Conservation (phyloP, 176 grass and related monocot species). For the Ampelocalamus luodianensis region DNA sequence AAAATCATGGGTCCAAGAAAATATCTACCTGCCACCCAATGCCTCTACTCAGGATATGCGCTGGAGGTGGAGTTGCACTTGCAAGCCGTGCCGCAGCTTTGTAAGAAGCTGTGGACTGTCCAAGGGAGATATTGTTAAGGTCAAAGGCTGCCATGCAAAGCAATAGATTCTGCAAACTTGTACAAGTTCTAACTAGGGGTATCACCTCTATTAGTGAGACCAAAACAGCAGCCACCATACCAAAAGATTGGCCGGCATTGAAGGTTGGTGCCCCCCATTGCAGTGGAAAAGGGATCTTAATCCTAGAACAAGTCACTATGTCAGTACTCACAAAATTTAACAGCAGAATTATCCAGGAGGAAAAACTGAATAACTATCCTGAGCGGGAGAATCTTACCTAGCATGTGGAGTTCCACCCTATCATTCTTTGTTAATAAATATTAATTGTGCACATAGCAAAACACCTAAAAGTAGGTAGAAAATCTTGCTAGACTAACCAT, state of each 20-base stretch:
- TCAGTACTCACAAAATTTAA: constrained; percentile 1
- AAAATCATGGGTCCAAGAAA: constrained; percentile 10
- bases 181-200: not conserved
- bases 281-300: constrained; percentile 92
- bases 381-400: not conserved
- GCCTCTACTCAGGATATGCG: constrained; percentile 90
- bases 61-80: constrained; percentile 93
- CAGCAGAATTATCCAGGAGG: not conserved
- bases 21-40: constrained; percentile 90
- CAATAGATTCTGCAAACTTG: constrained; percentile 9
- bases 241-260: constrained; percentile 90
- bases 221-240: constrained; percentile 94
- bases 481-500: constrained; percentile 53
- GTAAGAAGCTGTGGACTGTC: constrained; percentile 88
- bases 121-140: constrained; percentile 24
- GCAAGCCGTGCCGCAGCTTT: constrained; percentile 86
- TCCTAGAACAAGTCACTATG: constrained; percentile 53
- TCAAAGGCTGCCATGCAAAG: not conserved
- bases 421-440: not conserved
- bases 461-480: not conserved
- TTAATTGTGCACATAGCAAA: not conserved
- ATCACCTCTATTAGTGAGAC: constrained; percentile 92
- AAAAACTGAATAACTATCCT: constrained; percentile 2
- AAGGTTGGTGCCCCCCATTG: constrained; percentile 98
- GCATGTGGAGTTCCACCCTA: not conserved